A percentile compares a stretch with the other conserved stretches of the same genome.
Evolutionary conservation across 1,139 yeast species (phyloP).

Genomic region (Suhomyces guaymorum): DNA sequence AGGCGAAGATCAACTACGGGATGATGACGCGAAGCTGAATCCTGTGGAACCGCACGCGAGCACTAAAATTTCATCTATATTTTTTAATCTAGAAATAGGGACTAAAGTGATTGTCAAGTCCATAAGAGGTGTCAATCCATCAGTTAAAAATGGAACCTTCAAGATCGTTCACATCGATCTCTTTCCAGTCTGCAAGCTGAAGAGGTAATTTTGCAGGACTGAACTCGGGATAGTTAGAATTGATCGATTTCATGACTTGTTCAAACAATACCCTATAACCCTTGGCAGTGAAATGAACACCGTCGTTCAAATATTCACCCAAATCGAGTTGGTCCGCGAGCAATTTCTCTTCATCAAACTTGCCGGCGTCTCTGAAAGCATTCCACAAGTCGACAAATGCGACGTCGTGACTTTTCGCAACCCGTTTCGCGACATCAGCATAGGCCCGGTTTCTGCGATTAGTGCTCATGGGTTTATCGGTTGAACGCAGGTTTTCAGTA

Average conservation of each 20-base stretch:
- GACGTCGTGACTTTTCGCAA: constrained; percentile 47
- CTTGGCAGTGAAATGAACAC: constrained; percentile 65
- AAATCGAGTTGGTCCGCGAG: constrained; percentile 17
- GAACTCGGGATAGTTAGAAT: constrained; percentile 47
- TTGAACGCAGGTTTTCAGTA: constrained; percentile 10
- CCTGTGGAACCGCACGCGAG: no score
- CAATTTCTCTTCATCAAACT: constrained; percentile 19
- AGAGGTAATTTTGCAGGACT: constrained; percentile 36
- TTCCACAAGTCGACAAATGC: constrained; percentile 58
- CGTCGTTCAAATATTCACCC: constrained; percentile 45
- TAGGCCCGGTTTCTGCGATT: constrained; percentile 43
- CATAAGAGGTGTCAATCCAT: background rate
- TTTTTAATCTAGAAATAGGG: no score
- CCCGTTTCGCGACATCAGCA: constrained; percentile 46
- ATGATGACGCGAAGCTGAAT: no score
- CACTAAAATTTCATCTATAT: no score
- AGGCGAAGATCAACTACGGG: no score
- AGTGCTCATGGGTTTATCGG: constrained; percentile 20
- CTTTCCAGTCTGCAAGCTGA: constrained; percentile 31
- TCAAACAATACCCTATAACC: constrained; percentile 58
- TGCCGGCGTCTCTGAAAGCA: constrained; percentile 35
- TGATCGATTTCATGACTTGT: constrained; percentile 41
- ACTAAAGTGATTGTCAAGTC: no score
- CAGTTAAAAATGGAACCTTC: constrained; percentile 7
- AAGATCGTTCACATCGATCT: constrained; percentile 10